Evolutionary conservation across 768 basidiomycete genomes (phyloP), one percentile per base, ranked within the genome.

Genomic region (Mycena capillaripes): DNA sequence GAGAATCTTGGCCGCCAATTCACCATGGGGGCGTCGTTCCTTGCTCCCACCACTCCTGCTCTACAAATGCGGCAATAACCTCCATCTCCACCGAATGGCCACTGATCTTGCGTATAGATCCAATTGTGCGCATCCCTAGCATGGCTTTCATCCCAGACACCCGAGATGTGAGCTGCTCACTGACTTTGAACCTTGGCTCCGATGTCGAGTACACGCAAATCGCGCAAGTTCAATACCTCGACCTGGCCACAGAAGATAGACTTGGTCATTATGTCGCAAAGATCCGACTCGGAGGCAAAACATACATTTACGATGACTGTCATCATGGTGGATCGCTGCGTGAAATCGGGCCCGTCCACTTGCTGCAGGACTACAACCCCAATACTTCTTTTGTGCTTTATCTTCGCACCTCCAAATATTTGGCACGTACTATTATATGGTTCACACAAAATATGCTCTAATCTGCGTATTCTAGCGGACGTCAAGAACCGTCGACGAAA

Each of bases 21-120:
- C n/a, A n/a, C n/a, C n/a, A n/a, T n/a, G n/a, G n/a, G n/a, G n/a
- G n/a, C n/a, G n/a, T n/a, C n/a, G 58, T 58, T 25, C 16, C 32
- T 7, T 66, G 66, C 17, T 46, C 66, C 12, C 29, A 67, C 19
- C 21, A 23, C 2, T 32, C 66, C 1, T 67, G 66, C 11, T 21
- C 34, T 9, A 36, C 32, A 11, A 14, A 53, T 4, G 19, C 56
- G 0, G 7, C 12, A 4, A 11, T 58, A 11, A 56, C 7, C 14
- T 67, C 66, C 6, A 50, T 67, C 11, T 67, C 66, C 16, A 67
- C 66, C 1, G 66, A 58, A 29, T 67, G 66, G 66, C 66, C 66
- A n/a, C 44, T 67, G 1, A 23, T 67, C 17, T 34, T 67, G 19
- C 66, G 57, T 29, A 19, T 67, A 4, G 32, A 36, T 32, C 66